These are phyloP conservation scores for Albatrellus ellisii DNA, from an alignment of 768 basidiomycete species.

Conservation along the genomic window DNA sequence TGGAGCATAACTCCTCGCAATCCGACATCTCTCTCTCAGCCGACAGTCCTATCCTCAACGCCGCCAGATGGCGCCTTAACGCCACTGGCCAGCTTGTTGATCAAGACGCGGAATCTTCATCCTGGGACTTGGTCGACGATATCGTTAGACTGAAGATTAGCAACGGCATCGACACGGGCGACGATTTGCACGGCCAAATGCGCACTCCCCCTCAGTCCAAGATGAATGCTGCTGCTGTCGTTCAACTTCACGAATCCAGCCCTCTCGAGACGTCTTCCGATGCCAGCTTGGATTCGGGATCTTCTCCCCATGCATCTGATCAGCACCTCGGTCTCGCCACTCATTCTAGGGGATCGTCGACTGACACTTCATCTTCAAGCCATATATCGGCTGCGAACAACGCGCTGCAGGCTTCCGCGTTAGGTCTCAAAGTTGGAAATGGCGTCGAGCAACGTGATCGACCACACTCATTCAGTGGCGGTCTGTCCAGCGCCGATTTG, in stretches of 20 bases:
- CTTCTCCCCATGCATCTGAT: slow-evolving; percentile 53
- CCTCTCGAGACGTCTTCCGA: slow-evolving; percentile 63
- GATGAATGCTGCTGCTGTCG: slow-evolving; percentile 33
- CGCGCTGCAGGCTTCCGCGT: slow-evolving; percentile 37
- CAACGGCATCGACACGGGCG: slow-evolving; percentile 34
- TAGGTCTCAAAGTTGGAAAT: slow-evolving; percentile 38
- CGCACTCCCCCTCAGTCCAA: slow-evolving; percentile 61
- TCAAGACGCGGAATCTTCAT: slow-evolving; percentile 29
- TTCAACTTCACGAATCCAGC: slow-evolving; percentile 51
- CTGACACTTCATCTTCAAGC: slow-evolving; percentile 55
- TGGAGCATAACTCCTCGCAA: slow-evolving; percentile 14
- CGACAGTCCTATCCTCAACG: slow-evolving; percentile 27
- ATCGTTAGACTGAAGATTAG: slow-evolving; percentile 61
- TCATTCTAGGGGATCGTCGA: slow-evolving; percentile 77
- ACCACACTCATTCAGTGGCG: slow-evolving; percentile 74
- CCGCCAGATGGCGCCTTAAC: slow-evolving; percentile 51
- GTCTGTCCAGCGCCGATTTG: slow-evolving; percentile 59
- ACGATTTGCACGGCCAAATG: slow-evolving; percentile 30
- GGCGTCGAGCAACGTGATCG: slow-evolving; percentile 55
- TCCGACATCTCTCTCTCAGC: slow-evolving; percentile 25
- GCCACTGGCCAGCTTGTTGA: slow-evolving; percentile 52
- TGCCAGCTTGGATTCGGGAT: slow-evolving; percentile 47
- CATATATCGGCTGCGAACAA: slow-evolving; percentile 42
- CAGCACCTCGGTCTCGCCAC: slow-evolving; percentile 46
- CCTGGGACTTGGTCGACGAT: slow-evolving; percentile 62